phyloP scores from a whole-genome alignment of 768 basidiomycete species.

The Daedaleopsis sinensis region DNA sequence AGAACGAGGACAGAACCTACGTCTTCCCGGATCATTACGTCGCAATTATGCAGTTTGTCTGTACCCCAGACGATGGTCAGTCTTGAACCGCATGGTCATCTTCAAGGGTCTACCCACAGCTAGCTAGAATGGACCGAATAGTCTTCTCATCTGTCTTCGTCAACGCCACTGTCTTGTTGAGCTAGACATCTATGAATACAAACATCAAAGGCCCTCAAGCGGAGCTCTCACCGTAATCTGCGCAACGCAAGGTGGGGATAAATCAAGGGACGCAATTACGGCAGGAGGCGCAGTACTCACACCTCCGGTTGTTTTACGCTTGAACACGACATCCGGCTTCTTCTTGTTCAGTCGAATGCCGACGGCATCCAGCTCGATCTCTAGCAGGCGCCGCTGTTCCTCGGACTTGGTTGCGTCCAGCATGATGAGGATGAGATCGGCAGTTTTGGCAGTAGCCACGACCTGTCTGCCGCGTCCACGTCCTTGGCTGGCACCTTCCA shows the following conservation, averaged over 20 bases:
- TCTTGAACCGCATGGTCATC: neutral
- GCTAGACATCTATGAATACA: constrained; percentile 37
- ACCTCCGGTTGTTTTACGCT: constrained; percentile 89
- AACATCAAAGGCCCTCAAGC: neutral
- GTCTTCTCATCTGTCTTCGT: constrained; percentile 96
- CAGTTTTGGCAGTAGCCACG: constrained; percentile 64
- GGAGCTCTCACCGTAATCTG: constrained; percentile 68
- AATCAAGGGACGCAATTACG: constrained; percentile 14
- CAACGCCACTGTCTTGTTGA: constrained; percentile 91
- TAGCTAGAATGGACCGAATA: constrained; percentile 87
- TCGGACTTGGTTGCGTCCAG: constrained; percentile 92
- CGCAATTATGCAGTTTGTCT: constrained; percentile 93
- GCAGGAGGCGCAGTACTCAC: constrained; percentile 47
- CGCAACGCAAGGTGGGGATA: neutral
- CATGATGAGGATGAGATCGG: constrained; percentile 91
- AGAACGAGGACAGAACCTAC: constrained; percentile 45
- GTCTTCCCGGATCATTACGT: constrained; percentile 98
- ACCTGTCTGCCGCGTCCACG: constrained; percentile 95
- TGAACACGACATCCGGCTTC: constrained; percentile 95
- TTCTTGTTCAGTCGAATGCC: constrained; percentile 92
- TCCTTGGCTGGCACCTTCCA: constrained; percentile 90
- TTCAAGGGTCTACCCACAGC: constrained; percentile 54
- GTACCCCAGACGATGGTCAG: constrained; percentile 5
- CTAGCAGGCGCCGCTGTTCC: constrained; percentile 85
- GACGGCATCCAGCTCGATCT: constrained; percentile 94